Evolutionary conservation across 176 grass and related monocot genomes (phyloP).

Genomic region (Phoenix roebelenii): DNA sequence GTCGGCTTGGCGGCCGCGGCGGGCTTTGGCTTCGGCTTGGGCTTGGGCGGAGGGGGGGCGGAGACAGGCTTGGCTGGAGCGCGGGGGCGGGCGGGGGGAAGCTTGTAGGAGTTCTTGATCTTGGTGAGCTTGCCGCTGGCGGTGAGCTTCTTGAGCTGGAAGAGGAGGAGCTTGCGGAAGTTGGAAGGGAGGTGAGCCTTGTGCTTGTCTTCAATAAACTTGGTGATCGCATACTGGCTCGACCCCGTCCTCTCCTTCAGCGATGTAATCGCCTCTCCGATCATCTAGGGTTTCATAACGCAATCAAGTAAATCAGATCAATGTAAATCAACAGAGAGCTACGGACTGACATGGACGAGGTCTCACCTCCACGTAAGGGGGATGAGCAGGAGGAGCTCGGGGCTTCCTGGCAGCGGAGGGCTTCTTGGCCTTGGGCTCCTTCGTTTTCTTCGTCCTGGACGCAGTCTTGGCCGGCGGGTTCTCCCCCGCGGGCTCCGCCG

Average conservation of each 20-base stretch:
- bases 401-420: too few relatives aligned
- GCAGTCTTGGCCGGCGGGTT: too few relatives aligned
- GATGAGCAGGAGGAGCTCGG: too few relatives aligned
- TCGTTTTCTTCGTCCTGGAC: too few relatives aligned
- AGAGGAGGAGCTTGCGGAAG: slow-evolving; percentile 46
- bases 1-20: too few relatives aligned
- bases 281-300: slow-evolving; percentile 31
- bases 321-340: too few relatives aligned
- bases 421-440: too few relatives aligned
- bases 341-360: too few relatives aligned
- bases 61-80: background rate
- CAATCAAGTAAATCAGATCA: too few relatives aligned
- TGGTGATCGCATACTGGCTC: slow-evolving; percentile 50
- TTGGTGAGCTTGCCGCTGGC: slow-evolving; percentile 59
- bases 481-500: too few relatives aligned
- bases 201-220: slow-evolving; percentile 72
- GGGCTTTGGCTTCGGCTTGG: too few relatives aligned
- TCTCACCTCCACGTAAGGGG: too few relatives aligned
- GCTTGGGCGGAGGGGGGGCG: background rate
- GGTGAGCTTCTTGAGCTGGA: slow-evolving; percentile 55
- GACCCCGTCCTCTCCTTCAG: slow-evolving; percentile 68
- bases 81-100: slow-evolving; percentile 11
- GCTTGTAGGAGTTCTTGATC: slow-evolving; percentile 63
- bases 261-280: slow-evolving; percentile 46
- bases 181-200: slow-evolving; percentile 31